Percentiles rank a stretch among this genome's conserved stretches.
phyloP scores from a whole-genome alignment of 768 basidiomycete species.

The Tubosaeta sp. region DNA sequence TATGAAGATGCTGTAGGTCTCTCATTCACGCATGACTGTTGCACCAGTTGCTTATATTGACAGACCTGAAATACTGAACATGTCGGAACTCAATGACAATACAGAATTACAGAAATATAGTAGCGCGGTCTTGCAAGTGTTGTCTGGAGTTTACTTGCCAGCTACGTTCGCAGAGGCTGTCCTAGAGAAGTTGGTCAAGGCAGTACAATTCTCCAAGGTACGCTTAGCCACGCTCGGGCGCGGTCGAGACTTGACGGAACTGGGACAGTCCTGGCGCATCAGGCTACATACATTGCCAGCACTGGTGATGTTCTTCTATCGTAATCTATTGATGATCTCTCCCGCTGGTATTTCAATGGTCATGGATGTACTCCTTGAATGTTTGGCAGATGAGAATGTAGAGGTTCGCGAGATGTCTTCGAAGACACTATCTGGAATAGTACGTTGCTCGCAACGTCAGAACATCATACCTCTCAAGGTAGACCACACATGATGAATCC shows the following conservation, averaged over 20 bases:
- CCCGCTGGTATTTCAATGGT: slow-evolving; percentile 61
- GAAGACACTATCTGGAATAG: slow-evolving; percentile 77
- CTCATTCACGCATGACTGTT: neutral
- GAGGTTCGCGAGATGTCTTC: slow-evolving; percentile 93
- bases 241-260: slow-evolving; percentile 9
- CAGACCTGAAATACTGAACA: slow-evolving; percentile 83
- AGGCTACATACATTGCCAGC: slow-evolving; percentile 85
- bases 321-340: slow-evolving; percentile 77
- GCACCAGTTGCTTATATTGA: slow-evolving; percentile 6
- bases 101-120: slow-evolving; percentile 79
- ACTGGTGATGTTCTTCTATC: slow-evolving; percentile 86
- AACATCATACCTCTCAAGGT: slow-evolving; percentile 84
- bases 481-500: slow-evolving; percentile 7
- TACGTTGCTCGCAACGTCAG: slow-evolving; percentile 86
- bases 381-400: slow-evolving; percentile 84
- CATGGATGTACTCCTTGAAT: slow-evolving; percentile 80
- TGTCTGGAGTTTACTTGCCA: slow-evolving; percentile 79
- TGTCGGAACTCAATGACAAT: slow-evolving; percentile 87
- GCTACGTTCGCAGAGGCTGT: slow-evolving; percentile 59
- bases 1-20: slow-evolving; percentile 68
- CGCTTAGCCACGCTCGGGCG: slow-evolving; percentile 17
- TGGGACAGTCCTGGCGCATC: slow-evolving; percentile 79
- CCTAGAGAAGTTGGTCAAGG: slow-evolving; percentile 56
- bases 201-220: slow-evolving; percentile 77
- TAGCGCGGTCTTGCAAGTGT: slow-evolving; percentile 72